phyloP scores from a whole-genome alignment of 1,139 yeast genomes.

The Pichia sp. region DNA sequence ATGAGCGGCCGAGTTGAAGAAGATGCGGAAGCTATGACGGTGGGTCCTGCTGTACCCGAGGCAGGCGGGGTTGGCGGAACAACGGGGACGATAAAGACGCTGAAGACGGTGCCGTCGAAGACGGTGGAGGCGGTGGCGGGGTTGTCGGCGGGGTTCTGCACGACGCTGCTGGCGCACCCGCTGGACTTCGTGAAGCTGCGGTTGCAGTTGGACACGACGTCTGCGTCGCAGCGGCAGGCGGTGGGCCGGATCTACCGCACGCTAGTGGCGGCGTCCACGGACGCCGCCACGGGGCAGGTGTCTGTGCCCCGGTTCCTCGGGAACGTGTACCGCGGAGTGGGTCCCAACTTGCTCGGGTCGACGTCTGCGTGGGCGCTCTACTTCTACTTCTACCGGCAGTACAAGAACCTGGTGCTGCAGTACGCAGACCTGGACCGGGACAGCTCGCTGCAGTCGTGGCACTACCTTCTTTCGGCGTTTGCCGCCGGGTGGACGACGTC shows the following conservation, averaged over 20 bases:
- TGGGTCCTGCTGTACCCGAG: no score
- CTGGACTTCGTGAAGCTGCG: constrained; percentile 80
- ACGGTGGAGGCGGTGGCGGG: constrained; percentile 64
- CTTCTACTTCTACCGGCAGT: constrained; percentile 65
- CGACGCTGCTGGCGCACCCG: constrained; percentile 85
- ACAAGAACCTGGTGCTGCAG: constrained; percentile 36
- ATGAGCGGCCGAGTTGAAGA: background rate
- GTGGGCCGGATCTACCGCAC: constrained; percentile 27
- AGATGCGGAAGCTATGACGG: background rate
- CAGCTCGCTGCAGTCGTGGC: constrained; percentile 29
- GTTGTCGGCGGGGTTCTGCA: constrained; percentile 71
- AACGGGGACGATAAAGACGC: no score
- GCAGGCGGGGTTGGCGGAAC: background rate
- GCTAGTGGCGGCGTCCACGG: constrained; percentile 20
- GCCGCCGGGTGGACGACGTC: constrained; percentile 75
- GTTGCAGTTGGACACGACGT: constrained; percentile 48
- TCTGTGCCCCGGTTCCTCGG: constrained; percentile 22
- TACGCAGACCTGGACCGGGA: constrained; percentile 11
- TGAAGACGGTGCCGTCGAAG: constrained; percentile 8
- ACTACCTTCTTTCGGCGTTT: constrained; percentile 51
- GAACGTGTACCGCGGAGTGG: constrained; percentile 69
- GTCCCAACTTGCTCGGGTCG: constrained; percentile 78
- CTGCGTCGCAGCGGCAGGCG: constrained; percentile 26
- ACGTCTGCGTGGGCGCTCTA: constrained; percentile 86
- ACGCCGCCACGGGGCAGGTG: constrained; percentile 7